These are phyloP conservation scores for Polygonum maritimum DNA, from an alignment of 148 eudicot genomes.

Conservation along the genomic window DNA sequence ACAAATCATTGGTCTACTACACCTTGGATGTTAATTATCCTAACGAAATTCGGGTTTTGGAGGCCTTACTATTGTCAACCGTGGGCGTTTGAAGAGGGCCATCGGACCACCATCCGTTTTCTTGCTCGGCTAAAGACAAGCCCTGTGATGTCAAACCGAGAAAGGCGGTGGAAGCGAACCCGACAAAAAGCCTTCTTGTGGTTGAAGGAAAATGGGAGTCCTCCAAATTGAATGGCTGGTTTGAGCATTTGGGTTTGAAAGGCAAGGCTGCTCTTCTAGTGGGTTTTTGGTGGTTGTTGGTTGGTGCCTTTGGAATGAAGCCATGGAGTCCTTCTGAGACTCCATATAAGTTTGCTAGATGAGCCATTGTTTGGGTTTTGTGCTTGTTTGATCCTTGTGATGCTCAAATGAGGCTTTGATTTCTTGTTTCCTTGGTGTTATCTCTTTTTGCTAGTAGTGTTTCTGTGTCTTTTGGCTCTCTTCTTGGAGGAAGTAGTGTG, in stretches of 20 bases:
- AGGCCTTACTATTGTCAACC: constrained; percentile 41
- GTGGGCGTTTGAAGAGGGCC: constrained; percentile 53
- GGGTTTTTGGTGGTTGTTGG: constrained; percentile 10
- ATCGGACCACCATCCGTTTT: constrained; percentile 38
- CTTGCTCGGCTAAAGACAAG: constrained; percentile 40
- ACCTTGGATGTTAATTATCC: no score
- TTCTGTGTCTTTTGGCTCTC: neutral
- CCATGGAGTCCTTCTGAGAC: constrained; percentile 32
- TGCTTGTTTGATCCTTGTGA: neutral
- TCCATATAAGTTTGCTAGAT: constrained; percentile 39
- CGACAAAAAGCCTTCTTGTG: constrained; percentile 54
- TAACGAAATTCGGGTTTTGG: neutral
- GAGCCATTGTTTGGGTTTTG: constrained; percentile 38
- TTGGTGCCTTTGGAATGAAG: constrained; percentile 30
- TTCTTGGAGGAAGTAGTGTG: neutral
- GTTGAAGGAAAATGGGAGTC: constrained; percentile 7
- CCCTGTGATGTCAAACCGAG: constrained; percentile 24
- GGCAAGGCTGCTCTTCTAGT: constrained; percentile 13
- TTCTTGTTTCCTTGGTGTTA: neutral
- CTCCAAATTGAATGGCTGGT: neutral
- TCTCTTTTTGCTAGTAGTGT: neutral
- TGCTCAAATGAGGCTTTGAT: neutral
- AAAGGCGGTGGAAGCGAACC: constrained; percentile 48
- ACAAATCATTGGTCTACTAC: neutral
- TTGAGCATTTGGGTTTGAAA: constrained; percentile 10